phyloP scores from a whole-genome alignment of 2,329 filamentous ascomycete species.

The Neofusicoccum kwambonambiense region DNA sequence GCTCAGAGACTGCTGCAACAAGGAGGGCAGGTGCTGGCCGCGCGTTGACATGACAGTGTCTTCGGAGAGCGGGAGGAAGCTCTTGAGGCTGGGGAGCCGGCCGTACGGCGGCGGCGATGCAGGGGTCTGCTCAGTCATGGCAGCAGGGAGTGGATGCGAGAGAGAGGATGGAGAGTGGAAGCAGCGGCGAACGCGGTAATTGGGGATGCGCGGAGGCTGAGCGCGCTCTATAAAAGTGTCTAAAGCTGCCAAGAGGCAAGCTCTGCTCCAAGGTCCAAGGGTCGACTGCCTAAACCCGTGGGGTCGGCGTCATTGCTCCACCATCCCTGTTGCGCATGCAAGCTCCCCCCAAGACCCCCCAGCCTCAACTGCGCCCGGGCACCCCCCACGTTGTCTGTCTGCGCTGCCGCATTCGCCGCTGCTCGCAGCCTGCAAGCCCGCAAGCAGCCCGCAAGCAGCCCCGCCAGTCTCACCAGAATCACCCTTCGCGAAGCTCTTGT shows the following conservation, averaged over 20 bases:
- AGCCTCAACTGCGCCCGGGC: conserved; percentile 7
- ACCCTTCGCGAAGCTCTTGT: background rate
- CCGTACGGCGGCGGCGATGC: conserved; percentile 21
- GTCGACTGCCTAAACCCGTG: background rate
- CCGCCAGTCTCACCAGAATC: background rate
- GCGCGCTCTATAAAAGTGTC: conserved; percentile 4
- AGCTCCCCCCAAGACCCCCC: background rate
- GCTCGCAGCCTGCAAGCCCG: background rate
- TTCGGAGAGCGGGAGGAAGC: conserved; percentile 43
- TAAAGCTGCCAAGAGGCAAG: conserved; percentile 1
- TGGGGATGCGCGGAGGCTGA: background rate
- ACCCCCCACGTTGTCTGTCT: conserved; percentile 1
- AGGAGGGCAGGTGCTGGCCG: conserved; percentile 43
- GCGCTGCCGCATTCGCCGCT: conserved; percentile 1
- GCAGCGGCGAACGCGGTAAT: background rate
- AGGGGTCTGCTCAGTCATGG: conserved; percentile 21
- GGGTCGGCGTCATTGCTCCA: conserved; percentile 9
- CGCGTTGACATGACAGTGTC: conserved; percentile 43
- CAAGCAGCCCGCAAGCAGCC: background rate
- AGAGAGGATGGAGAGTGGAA: background rate
- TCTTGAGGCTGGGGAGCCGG: conserved; percentile 36
- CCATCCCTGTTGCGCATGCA: conserved; percentile 6
- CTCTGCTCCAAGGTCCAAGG: background rate
- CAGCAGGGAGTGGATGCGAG: background rate
- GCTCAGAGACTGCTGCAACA: conserved; percentile 22